Evolutionary conservation across 805 yeast genomes (phyloP).

Genomic region (Nakazawaea holstii): DNA sequence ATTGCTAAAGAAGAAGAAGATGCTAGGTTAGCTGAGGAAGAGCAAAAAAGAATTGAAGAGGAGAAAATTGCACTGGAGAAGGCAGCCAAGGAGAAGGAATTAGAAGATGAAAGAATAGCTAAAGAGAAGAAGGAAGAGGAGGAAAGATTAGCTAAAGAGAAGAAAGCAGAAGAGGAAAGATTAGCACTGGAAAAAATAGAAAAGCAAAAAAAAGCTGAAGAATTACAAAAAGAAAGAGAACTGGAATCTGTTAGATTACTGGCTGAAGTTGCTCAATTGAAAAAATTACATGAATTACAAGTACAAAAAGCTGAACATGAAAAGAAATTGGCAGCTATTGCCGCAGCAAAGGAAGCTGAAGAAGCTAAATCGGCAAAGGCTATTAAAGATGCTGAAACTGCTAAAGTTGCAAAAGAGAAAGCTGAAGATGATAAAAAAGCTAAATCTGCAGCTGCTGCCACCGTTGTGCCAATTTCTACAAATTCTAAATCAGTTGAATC

Average conservation of each 20-base stretch:
- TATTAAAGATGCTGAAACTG: slow-evolving; percentile 20
- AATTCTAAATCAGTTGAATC: not conserved
- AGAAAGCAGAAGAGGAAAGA: slow-evolving; percentile 25
- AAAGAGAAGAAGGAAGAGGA: slow-evolving; percentile 21
- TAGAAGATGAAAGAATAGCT: slow-evolving; percentile 22
- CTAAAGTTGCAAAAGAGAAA: slow-evolving; percentile 1
- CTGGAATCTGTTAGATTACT: slow-evolving; percentile 31
- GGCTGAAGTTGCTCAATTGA: slow-evolving; percentile 35
- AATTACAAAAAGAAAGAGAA: slow-evolving; percentile 27
- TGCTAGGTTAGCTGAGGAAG: slow-evolving; percentile 12
- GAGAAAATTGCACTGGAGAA: slow-evolving; percentile 30
- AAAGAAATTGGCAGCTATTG: slow-evolving; percentile 23
- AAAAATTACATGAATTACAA: slow-evolving; percentile 32
- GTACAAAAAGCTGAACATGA: slow-evolving; percentile 32
- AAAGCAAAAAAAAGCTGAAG: slow-evolving; percentile 24
- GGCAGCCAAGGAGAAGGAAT: slow-evolving; percentile 30
- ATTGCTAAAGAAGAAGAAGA: slow-evolving; percentile 19
- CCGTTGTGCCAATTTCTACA: not conserved
- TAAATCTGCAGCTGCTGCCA: not conserved
- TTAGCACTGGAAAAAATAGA: slow-evolving; percentile 30
- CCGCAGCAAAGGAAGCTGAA: slow-evolving; percentile 17
- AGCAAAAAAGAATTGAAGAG: slow-evolving; percentile 25
- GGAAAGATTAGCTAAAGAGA: slow-evolving; percentile 16
- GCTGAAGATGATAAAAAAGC: not conserved
- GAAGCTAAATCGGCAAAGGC: slow-evolving; percentile 19